Conservation (phyloP, 768 basidiomycete species). For the Russula dissimulans region DNA sequence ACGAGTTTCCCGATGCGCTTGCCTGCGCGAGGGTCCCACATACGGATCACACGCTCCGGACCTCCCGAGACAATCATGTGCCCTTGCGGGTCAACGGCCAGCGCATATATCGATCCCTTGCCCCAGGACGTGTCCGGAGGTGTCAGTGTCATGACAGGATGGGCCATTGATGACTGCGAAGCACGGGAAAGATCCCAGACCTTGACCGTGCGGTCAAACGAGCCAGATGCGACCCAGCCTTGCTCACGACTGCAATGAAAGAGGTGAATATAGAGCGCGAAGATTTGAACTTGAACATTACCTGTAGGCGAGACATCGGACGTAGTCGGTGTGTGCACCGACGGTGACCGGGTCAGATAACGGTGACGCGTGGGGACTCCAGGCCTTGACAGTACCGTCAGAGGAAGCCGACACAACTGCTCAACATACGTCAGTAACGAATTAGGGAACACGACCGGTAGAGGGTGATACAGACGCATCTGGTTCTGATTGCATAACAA, state of each 20-base stretch:
- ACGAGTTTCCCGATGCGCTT: slow-evolving; percentile 79
- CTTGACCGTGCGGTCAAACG: slow-evolving; percentile 89
- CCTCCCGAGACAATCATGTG: slow-evolving; percentile 80
- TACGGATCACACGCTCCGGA: slow-evolving; percentile 80
- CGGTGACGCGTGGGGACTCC: slow-evolving; percentile 70
- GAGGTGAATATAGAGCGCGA: slow-evolving; percentile 12
- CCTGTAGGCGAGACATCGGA: slow-evolving; percentile 70
- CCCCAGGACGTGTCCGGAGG: slow-evolving; percentile 57
- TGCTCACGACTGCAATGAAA: slow-evolving; percentile 50
- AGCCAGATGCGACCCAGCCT: slow-evolving; percentile 87
- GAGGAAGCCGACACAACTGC: slow-evolving; percentile 89
- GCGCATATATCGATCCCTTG: slow-evolving; percentile 69
- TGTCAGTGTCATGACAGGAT: slow-evolving; percentile 55
- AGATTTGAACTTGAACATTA: slow-evolving; percentile 23
- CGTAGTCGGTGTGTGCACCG: slow-evolving; percentile 79
- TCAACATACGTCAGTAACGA: not conserved
- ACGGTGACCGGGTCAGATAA: slow-evolving; percentile 55
- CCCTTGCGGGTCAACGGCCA: slow-evolving; percentile 73
- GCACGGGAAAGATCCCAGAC: slow-evolving; percentile 70
- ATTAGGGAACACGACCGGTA: not conserved
- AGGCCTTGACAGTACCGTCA: slow-evolving; percentile 88
- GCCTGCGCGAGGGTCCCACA: slow-evolving; percentile 90
- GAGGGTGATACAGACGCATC: slow-evolving; percentile 43
- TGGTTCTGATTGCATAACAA: slow-evolving; percentile 87
- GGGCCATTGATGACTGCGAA: slow-evolving; percentile 21